A percentile compares a stretch with the other conserved stretches of the same genome.
Conservation (phyloP, 2,329 filamentous ascomycete genomes). For the Venturia aucupariae region DNA sequence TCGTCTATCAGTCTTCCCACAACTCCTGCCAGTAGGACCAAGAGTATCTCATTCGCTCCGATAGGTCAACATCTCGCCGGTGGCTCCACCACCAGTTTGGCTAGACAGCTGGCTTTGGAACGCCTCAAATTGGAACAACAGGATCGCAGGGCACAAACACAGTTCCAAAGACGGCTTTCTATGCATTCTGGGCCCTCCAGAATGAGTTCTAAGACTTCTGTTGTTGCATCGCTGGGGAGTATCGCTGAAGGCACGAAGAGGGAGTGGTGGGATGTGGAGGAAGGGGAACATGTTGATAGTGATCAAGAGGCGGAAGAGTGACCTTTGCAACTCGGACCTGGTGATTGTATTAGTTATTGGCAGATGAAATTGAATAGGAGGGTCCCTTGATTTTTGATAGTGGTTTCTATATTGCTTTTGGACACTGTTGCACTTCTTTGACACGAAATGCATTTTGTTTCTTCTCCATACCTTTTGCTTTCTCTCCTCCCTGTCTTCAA, state of each 20-base stretch:
- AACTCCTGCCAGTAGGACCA: slow-evolving; percentile 13
- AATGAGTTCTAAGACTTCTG: background rate
- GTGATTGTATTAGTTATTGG: too few relatives aligned
- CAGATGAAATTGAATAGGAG: too few relatives aligned
- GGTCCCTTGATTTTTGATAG: too few relatives aligned
- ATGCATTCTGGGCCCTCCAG: background rate
- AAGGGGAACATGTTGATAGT: background rate
- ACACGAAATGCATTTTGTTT: too few relatives aligned
- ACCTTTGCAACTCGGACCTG: too few relatives aligned
- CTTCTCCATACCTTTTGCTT: too few relatives aligned
- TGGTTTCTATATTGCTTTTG: too few relatives aligned
- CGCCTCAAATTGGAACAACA: slow-evolving; percentile 31
- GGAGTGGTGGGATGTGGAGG: slow-evolving; percentile 3
- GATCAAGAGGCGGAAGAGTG: too few relatives aligned
- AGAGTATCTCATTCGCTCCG: background rate
- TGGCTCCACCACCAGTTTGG: slow-evolving; percentile 24
- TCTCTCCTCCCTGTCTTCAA: too few relatives aligned
- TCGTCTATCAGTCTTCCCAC: slow-evolving; percentile 8
- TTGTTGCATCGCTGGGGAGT: background rate
- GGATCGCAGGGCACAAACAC: slow-evolving; percentile 18
- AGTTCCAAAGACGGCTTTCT: background rate
- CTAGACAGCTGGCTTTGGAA: slow-evolving; percentile 28
- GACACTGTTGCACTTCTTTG: too few relatives aligned
- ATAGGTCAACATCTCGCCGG: background rate
- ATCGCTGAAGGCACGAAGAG: background rate